Evolutionary conservation across 1,139 yeast species (phyloP).

Genomic region (Saccharomyces hybrid): DNA sequence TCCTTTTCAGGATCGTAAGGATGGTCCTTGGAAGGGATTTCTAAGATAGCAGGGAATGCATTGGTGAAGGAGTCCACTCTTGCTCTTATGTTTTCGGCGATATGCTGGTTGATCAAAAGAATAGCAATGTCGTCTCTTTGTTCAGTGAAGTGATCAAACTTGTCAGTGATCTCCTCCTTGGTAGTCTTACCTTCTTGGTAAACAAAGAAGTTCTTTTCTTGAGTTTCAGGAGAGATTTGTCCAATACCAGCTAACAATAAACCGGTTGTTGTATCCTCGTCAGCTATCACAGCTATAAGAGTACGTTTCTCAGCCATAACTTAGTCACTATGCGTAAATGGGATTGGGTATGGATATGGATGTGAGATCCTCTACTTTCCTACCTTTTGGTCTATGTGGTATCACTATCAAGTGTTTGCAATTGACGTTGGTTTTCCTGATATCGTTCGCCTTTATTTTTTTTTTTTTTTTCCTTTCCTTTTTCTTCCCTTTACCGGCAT

Average conservation of each 20-base stretch:
- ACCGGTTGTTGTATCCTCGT: conserved; percentile 96
- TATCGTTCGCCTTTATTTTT: background rate
- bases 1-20: conserved; percentile 98
- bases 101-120: conserved; percentile 83
- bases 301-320: conserved; percentile 50
- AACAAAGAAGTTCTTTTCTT: conserved; percentile 72
- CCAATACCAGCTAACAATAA: conserved; percentile 94
- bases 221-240: conserved; percentile 50
- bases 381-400: background rate
- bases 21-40: conserved; percentile 96
- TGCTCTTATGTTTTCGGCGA: conserved; percentile 83
- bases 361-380: background rate
- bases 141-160: conserved; percentile 67
- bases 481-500: background rate
- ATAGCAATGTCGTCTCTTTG: conserved; percentile 88
- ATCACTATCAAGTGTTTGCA: background rate
- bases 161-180: conserved; percentile 64
- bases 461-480: background rate
- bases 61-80: conserved; percentile 76
- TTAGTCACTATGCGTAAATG: background rate
- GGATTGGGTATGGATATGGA: background rate
- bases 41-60: conserved; percentile 94
- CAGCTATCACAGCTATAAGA: conserved; percentile 87
- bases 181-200: conserved; percentile 77
- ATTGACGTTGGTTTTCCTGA: background rate